These are phyloP conservation scores for Handroanthus guayacan DNA, from an alignment of 257 asterid genomes.

Conservation along the genomic window DNA sequence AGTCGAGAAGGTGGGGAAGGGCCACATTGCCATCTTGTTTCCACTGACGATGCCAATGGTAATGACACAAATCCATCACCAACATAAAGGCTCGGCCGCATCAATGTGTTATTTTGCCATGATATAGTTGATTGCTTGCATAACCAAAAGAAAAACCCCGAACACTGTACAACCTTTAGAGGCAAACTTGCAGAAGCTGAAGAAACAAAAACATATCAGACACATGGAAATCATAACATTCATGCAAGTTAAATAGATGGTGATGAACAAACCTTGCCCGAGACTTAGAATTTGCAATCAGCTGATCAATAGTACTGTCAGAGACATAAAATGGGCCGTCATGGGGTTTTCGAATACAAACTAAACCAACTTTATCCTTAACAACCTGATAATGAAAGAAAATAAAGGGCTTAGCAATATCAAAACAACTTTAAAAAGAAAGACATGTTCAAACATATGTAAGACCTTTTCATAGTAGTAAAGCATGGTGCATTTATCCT, in stretches of 20 bases:
- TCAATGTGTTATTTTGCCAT: slow-evolving; percentile 84
- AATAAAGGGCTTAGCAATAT: slow-evolving; percentile 26
- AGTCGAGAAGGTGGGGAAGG: no score
- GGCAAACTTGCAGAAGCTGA: slow-evolving; percentile 93
- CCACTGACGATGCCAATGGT: no score
- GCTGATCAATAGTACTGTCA: slow-evolving; percentile 88
- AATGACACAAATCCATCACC: slow-evolving; percentile 80
- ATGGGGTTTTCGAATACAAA: slow-evolving; percentile 87
- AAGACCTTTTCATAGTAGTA: slow-evolving; percentile 7
- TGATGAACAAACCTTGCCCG: slow-evolving; percentile 80
- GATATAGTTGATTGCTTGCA: slow-evolving; percentile 66
- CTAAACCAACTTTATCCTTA: slow-evolving; percentile 84
- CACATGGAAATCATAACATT: background rate
- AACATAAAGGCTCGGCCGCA: slow-evolving; percentile 58
- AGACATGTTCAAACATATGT: slow-evolving; percentile 21
- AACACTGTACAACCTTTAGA: slow-evolving; percentile 77
- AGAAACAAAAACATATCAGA: slow-evolving; percentile 27
- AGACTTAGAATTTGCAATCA: slow-evolving; percentile 90
- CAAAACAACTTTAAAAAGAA: slow-evolving; percentile 22
- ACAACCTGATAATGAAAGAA: slow-evolving; percentile 65
- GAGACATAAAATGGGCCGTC: slow-evolving; percentile 97
- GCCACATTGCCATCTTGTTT: no score
- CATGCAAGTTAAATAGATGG: background rate
- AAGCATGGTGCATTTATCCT: slow-evolving; percentile 11
- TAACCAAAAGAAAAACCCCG: slow-evolving; percentile 83